Base-by-base conservation (phyloP, 108 stramenopile species). In the Stephanodiscus triporus region DNA sequence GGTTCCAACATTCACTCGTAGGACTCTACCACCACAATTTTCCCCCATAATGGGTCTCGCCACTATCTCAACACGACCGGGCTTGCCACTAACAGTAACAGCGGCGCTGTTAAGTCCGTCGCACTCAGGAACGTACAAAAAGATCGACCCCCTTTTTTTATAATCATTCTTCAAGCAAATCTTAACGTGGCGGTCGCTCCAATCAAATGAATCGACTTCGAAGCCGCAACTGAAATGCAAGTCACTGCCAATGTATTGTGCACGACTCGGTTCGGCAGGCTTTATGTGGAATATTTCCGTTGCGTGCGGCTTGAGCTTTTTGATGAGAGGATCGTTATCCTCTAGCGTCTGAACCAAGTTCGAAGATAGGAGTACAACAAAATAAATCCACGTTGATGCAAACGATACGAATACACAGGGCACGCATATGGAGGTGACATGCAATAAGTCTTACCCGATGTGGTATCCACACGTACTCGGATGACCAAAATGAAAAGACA, bases 161-260 rank as follows among this genome's bases (percentile, higher is more conserved):
- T 82, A 78, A 24, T 87, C 74, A 23, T 84, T 88, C 70, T 87
- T 87, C 63, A 93, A 78, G 0, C 47, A 38, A 32, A 92, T 47
- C 57, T 54, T 50, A 5, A 89, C 75, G 23, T 53, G 53, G 0
- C 38, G 37, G 26, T 32, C 62, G 14, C 65, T 42, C 68, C 68
- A 70, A 20, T 80, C 82, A 68, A 93, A 95, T 11, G 70, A 72
- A 49, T 68, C 36, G 4, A 97, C 88, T 67, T 97, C 97, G 57
- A 87, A 89, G 1, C 97, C 95, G 72, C 94, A 94, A 5, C 94
- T 90, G 72, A 96, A 95, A 67, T 97, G 97, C 30, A 97, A 67
- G 63, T 94, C 89, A 63, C 91, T 91, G 4, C 97, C 97, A 24
- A 97, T 82, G 81, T 96, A 97, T 64, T 93, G 89, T 10, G 91